Percentiles rank a stretch among this genome's conserved stretches.
These are phyloP conservation scores for Penicillium parvum DNA, from an alignment of 495 filamentous ascomycete species.

Conservation along the genomic window DNA sequence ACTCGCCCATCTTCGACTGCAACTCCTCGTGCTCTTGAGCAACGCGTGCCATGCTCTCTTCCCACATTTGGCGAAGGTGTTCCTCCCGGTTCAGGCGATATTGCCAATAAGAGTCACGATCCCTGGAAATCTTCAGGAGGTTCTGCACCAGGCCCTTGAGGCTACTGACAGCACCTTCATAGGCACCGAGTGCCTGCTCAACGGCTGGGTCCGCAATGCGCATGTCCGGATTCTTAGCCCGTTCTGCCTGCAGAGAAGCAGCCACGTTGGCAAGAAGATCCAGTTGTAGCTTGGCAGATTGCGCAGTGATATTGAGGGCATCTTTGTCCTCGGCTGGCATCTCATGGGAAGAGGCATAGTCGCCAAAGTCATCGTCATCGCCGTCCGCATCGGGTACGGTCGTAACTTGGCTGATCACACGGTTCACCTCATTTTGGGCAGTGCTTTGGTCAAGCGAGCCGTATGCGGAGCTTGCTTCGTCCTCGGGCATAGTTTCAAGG, in stretches of 20 bases:
- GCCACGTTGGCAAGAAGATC: constrained; percentile 83
- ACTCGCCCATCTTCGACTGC: constrained; percentile 80
- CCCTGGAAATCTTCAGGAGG: constrained; percentile 82
- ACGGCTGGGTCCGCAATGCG: constrained; percentile 70
- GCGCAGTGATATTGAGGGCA: constrained; percentile 90
- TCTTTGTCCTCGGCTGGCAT: constrained; percentile 71
- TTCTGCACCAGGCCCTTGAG: constrained; percentile 83
- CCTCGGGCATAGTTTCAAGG: constrained; percentile 38
- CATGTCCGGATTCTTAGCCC: constrained; percentile 60
- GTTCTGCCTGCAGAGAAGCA: constrained; percentile 71
- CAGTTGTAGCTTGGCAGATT: constrained; percentile 88
- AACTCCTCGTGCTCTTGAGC: constrained; percentile 90
- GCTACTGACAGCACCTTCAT: constrained; percentile 83
- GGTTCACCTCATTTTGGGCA: constrained; percentile 47
- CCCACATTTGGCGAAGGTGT: constrained; percentile 89
- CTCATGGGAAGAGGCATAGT: constrained; percentile 77
- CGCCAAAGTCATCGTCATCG: constrained; percentile 81
- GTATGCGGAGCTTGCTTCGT: constrained; percentile 54
- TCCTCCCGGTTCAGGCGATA: constrained; percentile 86
- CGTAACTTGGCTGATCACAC: constrained; percentile 43
- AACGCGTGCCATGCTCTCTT: constrained; percentile 95
- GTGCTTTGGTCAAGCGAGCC: constrained; percentile 57
- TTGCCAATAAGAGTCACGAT: constrained; percentile 95
- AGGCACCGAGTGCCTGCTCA: constrained; percentile 75
- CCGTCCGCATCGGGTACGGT: constrained; percentile 49